Evolutionary conservation across 257 asterid species (phyloP).

Genomic region (Pogostemon cablin): DNA sequence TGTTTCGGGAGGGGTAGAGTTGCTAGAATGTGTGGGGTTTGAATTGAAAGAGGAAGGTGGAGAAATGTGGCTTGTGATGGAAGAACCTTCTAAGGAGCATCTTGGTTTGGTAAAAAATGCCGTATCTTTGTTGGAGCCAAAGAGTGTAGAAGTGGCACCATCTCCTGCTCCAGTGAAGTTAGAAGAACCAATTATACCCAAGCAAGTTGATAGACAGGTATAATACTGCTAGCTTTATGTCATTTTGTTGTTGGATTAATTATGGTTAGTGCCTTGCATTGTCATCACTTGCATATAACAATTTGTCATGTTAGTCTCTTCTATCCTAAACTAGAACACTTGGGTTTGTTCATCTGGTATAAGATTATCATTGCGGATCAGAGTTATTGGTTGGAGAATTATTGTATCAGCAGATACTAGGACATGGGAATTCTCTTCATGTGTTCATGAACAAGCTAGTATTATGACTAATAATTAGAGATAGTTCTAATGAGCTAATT

Average conservation of each 20-base stretch:
- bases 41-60: conserved; percentile 73
- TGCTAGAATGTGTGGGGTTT: conserved; percentile 80
- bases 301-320: not conserved
- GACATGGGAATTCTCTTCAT: not conserved
- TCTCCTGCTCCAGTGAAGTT: conserved; percentile 45
- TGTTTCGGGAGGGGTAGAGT: conserved; percentile 78
- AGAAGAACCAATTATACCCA: conserved; percentile 51
- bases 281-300: conserved; percentile 1
- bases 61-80: conserved; percentile 90
- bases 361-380: conserved; percentile 3
- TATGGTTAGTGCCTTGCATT: not conserved
- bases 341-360: not conserved
- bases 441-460: not conserved
- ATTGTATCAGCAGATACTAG: not conserved
- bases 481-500: too few species aligned
- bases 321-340: not conserved
- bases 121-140: conserved; percentile 57
- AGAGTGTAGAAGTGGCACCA: conserved; percentile 47
- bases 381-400: not conserved
- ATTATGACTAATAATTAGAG: too few species aligned
- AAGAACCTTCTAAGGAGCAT: conserved; percentile 53
- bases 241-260: not conserved
- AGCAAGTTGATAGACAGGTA: conserved; percentile 89
- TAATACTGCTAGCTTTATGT: conserved; percentile 1
- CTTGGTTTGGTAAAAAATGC: conserved; percentile 55